Evolutionary conservation across 129 eudicot species (phyloP).

Genomic region (Rutidosis leptorrhynchoides): DNA sequence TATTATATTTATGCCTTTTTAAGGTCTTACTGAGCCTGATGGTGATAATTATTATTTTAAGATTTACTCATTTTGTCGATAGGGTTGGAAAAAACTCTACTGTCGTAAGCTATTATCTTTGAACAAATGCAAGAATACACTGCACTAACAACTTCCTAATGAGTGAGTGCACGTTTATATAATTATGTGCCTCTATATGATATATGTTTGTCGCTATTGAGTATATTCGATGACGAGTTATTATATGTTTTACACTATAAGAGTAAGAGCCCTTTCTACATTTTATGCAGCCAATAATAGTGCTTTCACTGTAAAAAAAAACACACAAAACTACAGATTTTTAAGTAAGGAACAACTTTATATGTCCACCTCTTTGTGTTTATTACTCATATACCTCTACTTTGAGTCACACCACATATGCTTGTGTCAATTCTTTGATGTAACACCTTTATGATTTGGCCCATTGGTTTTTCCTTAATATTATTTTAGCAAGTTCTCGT

Average conservation of each 20-base stretch:
- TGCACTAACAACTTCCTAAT: slow-evolving; percentile 8
- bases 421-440: not conserved
- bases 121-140: not conserved
- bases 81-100: slow-evolving; percentile 7
- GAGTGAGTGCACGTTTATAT: not conserved
- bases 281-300: not conserved
- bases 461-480: slow-evolving; percentile 42
- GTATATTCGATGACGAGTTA: not conserved
- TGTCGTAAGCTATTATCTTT: not conserved
- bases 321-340: not conserved
- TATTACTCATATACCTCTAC: not conserved
- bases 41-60: not conserved
- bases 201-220: slow-evolving; percentile 4
- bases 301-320: not conserved
- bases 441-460: not conserved
- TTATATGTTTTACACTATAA: not conserved
- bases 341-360: not conserved
- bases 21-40: slow-evolving; percentile 20
- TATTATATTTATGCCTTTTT: too few relatives aligned
- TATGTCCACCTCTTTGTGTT: not conserved
- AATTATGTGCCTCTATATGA: not conserved
- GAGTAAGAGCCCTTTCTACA: not conserved
- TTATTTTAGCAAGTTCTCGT: slow-evolving; percentile 58
- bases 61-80: not conserved
- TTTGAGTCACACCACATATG: not conserved